Evolutionary conservation across 192 early-diverging fungal species (phyloP).

Genomic region (Spizellomyces sp.): DNA sequence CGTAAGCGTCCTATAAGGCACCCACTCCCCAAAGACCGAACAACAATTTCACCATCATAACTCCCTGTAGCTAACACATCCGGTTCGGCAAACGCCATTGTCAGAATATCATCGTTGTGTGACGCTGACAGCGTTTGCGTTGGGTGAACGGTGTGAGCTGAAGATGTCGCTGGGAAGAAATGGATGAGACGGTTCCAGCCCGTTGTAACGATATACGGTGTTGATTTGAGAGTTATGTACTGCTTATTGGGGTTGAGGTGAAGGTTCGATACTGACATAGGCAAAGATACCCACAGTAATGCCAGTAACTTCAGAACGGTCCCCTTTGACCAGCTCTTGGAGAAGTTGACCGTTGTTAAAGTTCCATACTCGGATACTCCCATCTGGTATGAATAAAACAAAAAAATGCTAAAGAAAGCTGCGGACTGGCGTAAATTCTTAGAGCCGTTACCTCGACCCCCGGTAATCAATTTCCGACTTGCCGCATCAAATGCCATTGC

Average conservation of each 20-base stretch:
- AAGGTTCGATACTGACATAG: background rate
- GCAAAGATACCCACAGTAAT: background rate
- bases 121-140: slow-evolving; percentile 23
- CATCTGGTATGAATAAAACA: slow-evolving; percentile 40
- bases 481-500: slow-evolving; percentile 53
- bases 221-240: slow-evolving; percentile 52
- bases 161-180: slow-evolving; percentile 50
- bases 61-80: slow-evolving; percentile 47
- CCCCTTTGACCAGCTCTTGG: slow-evolving; percentile 50
- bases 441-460: slow-evolving; percentile 39
- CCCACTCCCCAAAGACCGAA: slow-evolving; percentile 44
- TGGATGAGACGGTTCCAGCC: slow-evolving; percentile 56
- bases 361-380: slow-evolving; percentile 59
- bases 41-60: slow-evolving; percentile 54
- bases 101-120: slow-evolving; percentile 56
- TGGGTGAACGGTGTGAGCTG: slow-evolving; percentile 33
- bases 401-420: background rate
- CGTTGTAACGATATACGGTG: slow-evolving; percentile 49
- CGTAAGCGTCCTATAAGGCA: slow-evolving; percentile 40
- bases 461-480: slow-evolving; percentile 52
- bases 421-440: background rate
- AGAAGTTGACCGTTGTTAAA: slow-evolving; percentile 64
- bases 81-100: slow-evolving; percentile 50
- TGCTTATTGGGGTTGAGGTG: background rate
- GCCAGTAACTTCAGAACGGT: slow-evolving; percentile 54